Evolutionary conservation across 345 rosid species (phyloP).

Genomic region (Aquilaria sinensis): DNA sequence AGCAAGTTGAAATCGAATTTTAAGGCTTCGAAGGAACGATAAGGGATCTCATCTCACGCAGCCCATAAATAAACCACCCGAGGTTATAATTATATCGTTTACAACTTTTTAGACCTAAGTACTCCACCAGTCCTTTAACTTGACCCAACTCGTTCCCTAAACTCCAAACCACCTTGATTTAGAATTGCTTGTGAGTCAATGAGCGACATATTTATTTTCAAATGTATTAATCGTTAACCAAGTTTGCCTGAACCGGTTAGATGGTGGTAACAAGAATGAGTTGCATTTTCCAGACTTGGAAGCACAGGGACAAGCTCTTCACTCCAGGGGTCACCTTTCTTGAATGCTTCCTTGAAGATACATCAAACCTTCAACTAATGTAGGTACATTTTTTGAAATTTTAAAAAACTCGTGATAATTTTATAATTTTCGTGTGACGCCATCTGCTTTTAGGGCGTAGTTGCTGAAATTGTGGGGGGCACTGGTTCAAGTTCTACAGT

Average conservation of each 20-base stretch:
- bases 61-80: no score
- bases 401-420: background rate
- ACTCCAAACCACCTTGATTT: background rate
- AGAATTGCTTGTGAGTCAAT: background rate
- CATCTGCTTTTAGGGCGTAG: slow-evolving; percentile 51
- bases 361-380: slow-evolving; percentile 40
- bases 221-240: background rate
- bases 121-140: no score
- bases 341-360: slow-evolving; percentile 42
- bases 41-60: no score
- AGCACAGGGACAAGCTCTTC: slow-evolving; percentile 65
- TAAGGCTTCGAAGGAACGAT: no score
- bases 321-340: slow-evolving; percentile 62
- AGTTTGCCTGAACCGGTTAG: slow-evolving; percentile 17
- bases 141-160: no score
- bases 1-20: no score
- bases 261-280: slow-evolving; percentile 41
- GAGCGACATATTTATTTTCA: background rate
- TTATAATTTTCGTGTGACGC: slow-evolving; percentile 1
- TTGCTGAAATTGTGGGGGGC: slow-evolving; percentile 58
- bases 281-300: slow-evolving; percentile 77
- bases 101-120: no score
- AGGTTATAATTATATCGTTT: no score
- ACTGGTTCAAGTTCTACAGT: slow-evolving; percentile 64
- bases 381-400: slow-evolving; percentile 31